Evolutionary conservation across 108 stramenopile species (phyloP).

Genomic region (Skeletonema tropicum): DNA sequence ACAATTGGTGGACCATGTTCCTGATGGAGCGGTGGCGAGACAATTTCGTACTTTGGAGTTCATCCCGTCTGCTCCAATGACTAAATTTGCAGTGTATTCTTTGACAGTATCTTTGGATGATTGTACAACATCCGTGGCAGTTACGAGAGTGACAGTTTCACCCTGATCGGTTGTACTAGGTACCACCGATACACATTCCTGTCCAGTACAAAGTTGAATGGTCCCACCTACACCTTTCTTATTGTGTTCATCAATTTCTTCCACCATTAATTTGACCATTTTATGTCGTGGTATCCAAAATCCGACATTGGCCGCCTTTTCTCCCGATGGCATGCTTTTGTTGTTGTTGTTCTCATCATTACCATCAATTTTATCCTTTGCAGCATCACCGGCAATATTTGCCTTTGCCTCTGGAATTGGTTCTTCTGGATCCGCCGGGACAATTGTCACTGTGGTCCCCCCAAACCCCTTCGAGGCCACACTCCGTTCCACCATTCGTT

Average conservation of each 20-base stretch:
- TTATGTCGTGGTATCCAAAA: slow-evolving; percentile 61
- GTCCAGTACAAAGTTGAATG: slow-evolving; percentile 33
- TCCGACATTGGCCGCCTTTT: slow-evolving; percentile 29
- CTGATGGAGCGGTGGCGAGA: slow-evolving; percentile 17
- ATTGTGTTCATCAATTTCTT: slow-evolving; percentile 42
- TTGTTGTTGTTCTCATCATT: background rate
- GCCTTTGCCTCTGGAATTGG: slow-evolving; percentile 12
- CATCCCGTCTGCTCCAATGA: slow-evolving; percentile 79
- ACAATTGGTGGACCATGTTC: slow-evolving; percentile 18
- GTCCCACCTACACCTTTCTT: slow-evolving; percentile 20
- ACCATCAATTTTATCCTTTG: background rate
- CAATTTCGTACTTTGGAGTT: slow-evolving; percentile 66
- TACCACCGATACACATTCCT: slow-evolving; percentile 26
- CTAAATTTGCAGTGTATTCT: slow-evolving; percentile 18
- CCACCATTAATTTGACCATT: slow-evolving; percentile 44
- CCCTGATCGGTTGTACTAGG: background rate
- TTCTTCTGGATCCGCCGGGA: slow-evolving; percentile 49
- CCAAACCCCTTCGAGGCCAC: slow-evolving; percentile 25
- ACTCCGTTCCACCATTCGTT: slow-evolving; percentile 28
- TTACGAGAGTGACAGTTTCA: background rate
- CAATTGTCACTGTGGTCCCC: slow-evolving; percentile 13
- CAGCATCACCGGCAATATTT: background rate
- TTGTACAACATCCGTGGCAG: background rate
- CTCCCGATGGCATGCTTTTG: background rate
- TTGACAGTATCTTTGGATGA: background rate